Percentiles rank a stretch among this genome's conserved stretches.
phyloP scores from a whole-genome alignment of 1,139 yeast genomes.

The Schizosaccharomyces versatilis region DNA sequence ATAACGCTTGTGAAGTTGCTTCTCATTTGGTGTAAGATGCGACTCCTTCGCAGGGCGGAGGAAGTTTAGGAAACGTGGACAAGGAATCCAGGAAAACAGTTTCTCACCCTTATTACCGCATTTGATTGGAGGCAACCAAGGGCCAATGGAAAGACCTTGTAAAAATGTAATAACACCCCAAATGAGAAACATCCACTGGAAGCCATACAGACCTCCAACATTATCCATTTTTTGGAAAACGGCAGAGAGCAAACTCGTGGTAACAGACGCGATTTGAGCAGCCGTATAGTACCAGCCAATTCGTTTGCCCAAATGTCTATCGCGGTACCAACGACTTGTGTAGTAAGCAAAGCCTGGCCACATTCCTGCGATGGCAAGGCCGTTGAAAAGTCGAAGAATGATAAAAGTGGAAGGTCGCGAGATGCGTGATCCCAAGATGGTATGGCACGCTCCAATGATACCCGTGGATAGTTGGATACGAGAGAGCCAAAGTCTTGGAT shows the following conservation, averaged over 20 bases:
- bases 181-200: constrained; percentile 70
- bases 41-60: constrained; percentile 4
- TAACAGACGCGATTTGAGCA: constrained; percentile 71
- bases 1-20: constrained; percentile 37
- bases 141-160: constrained; percentile 40
- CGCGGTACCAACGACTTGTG: constrained; percentile 67
- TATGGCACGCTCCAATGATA: constrained; percentile 34
- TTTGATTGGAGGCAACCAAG: constrained; percentile 77
- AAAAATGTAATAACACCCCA: constrained; percentile 54
- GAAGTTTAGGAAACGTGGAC: constrained; percentile 20
- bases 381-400: constrained; percentile 49
- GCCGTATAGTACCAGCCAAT: constrained; percentile 82
- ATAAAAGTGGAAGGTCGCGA: constrained; percentile 35
- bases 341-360: constrained; percentile 90
- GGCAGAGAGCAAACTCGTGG: constrained; percentile 69
- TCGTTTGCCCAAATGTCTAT: constrained; percentile 51
- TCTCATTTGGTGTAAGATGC: constrained; percentile 34
- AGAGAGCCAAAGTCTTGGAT: constrained; percentile 30
- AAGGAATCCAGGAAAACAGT: constrained; percentile 12
- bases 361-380: constrained; percentile 68
- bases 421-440: constrained; percentile 28
- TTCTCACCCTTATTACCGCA: constrained; percentile 2
- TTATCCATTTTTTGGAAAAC: constrained; percentile 74
- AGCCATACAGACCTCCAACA: constrained; percentile 45
- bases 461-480: constrained; percentile 14